phyloP scores from a whole-genome alignment of 2,329 filamentous ascomycete genomes.

The Pseudofabraea citricarpa region DNA sequence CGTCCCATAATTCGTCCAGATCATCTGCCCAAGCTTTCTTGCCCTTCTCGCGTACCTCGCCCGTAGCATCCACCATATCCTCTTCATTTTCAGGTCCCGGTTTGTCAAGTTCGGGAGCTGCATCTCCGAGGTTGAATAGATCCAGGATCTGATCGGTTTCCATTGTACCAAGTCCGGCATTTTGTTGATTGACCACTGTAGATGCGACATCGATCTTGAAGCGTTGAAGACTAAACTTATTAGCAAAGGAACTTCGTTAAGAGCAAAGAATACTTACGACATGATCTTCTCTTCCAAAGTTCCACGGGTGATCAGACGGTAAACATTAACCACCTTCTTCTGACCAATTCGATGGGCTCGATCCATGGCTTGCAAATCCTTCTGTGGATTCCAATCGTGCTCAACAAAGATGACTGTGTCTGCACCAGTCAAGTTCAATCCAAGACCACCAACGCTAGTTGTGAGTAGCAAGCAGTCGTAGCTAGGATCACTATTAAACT shows the following conservation, averaged over 20 bases:
- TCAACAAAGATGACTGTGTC: conserved; percentile 99
- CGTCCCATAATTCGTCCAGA: conserved; percentile 93
- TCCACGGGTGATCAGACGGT: conserved; percentile 90
- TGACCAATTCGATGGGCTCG: conserved; percentile 96
- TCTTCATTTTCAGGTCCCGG: conserved; percentile 61
- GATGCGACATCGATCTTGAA: conserved; percentile 99
- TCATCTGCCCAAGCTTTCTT: conserved; percentile 97
- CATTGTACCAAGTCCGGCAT: conserved; percentile 87
- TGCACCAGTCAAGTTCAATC: conserved; percentile 90
- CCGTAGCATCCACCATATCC: conserved; percentile 91
- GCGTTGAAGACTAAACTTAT: conserved; percentile 69
- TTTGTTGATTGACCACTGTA: conserved; percentile 98
- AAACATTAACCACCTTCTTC: conserved; percentile 99
- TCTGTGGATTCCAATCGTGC: conserved; percentile 99
- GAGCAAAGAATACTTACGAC: conserved; percentile 44
- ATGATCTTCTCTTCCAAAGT: conserved; percentile 98
- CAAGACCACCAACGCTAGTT: conserved; percentile 90
- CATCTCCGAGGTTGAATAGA: conserved; percentile 85
- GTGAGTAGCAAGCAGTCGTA: conserved; percentile 93
- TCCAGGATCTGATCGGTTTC: conserved; percentile 98
- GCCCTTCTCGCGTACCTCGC: conserved; percentile 87
- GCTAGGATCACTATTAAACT: conserved; percentile 95
- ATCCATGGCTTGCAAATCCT: conserved; percentile 98
- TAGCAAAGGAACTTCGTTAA: neutral
- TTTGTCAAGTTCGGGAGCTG: conserved; percentile 62